Base-by-base conservation (phyloP, 345 rosid genomes). In the Streptanthus diversifolius region DNA sequence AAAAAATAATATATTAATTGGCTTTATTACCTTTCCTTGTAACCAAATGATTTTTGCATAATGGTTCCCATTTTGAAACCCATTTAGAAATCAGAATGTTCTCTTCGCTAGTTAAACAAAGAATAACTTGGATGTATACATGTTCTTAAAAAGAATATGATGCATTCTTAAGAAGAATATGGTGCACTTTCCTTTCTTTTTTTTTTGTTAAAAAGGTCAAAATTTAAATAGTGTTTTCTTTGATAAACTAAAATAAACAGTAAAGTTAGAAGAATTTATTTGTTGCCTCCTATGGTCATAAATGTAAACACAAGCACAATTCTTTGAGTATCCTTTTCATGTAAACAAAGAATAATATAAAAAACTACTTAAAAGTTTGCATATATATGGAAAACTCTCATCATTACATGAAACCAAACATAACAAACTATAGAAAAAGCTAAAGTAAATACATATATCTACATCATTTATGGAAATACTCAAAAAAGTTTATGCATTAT, bases 111-210 rank as follows among this genome's bases (percentile, higher is more conserved):
- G 18, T 13, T 14, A 25, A 52, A 13, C 33, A 52, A 53, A 53
- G 58, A 53, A 53, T n/a, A 53, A 53, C 19, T 25, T 27, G 2
- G 9, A 1, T 53, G 58, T 25, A 25, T 13, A 25, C 7, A 52
- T 52, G 25, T 27, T 25, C 33, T 51, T 47, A 3, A 8, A 5
- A 49, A 49, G 3, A 21, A 48, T 21, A 49, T 49, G 55, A 49
- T 49, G n/a, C 30, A 52, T 27, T 25, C 33, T 51, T 47, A 3
- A 8, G 12, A 49, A 49, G 3, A 21, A 48, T 21, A 49, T 49
- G 55, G 21, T 49, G n/a, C 30, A 22, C n/a, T 49, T 51, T 18
- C 12, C 0, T 12, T 2, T 82, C 74, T 85, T 53, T 19, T 7
- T 85, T 53, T 19, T 7, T 1, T 0, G 3, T 1, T 1, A 22